Evolutionary conservation across 163 green algal species (phyloP).

Genomic region (Volvox carteri): DNA sequence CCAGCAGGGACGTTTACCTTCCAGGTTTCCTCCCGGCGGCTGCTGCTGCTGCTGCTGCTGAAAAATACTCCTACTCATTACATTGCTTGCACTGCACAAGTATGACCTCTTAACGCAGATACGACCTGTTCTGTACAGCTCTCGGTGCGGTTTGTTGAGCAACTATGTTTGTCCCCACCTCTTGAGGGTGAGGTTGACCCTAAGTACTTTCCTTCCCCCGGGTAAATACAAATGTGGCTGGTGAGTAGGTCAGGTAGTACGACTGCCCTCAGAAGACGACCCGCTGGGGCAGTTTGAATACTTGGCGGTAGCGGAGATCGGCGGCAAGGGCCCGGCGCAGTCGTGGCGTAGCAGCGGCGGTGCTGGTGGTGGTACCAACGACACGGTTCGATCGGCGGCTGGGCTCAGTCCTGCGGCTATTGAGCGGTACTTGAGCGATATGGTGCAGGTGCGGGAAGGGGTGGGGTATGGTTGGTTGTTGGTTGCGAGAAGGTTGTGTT

Average conservation of each 20-base stretch:
- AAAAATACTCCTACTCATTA: too few relatives aligned
- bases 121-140: too few relatives aligned
- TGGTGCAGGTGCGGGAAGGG: conserved; percentile 37
- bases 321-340: neutral
- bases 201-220: neutral
- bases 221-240: neutral
- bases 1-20: too few relatives aligned
- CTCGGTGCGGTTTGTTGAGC: too few relatives aligned
- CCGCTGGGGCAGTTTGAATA: conserved; percentile 41
- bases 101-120: too few relatives aligned
- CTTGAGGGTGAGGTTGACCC: too few relatives aligned
- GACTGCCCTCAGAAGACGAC: conserved; percentile 53
- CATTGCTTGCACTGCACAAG: too few relatives aligned
- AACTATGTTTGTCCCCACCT: too few relatives aligned
- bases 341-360: neutral
- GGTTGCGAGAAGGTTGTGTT: too few relatives aligned
- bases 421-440: conserved; percentile 43
- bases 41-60: too few relatives aligned
- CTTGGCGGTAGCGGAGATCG: conserved; percentile 59
- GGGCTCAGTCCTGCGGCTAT: conserved; percentile 27
- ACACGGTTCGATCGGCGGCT: conserved; percentile 57
- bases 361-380: conserved; percentile 41
- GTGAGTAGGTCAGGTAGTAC: conserved; percentile 53
- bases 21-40: too few relatives aligned
- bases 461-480: neutral